phyloP scores from a whole-genome alignment of 805 yeast species.

The Tetrapisispora pingtungensis region DNA sequence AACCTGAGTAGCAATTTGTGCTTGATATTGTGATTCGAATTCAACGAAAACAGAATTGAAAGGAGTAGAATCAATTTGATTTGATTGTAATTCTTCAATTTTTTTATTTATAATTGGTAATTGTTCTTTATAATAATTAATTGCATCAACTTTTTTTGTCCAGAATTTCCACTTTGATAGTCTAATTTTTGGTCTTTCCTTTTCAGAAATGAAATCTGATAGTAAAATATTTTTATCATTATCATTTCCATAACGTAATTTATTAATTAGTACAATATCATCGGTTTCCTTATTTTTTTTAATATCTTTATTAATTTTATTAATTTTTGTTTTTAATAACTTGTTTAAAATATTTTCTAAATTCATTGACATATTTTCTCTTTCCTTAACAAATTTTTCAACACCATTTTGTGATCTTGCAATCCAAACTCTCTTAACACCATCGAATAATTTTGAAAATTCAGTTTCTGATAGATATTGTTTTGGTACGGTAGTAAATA shows the following conservation, averaged over 20 bases:
- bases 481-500: slow-evolving; percentile 77
- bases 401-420: slow-evolving; percentile 54
- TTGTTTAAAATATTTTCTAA: slow-evolving; percentile 60
- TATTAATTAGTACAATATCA: not conserved
- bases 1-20: slow-evolving; percentile 62
- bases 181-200: slow-evolving; percentile 56
- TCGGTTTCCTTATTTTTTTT: slow-evolving; percentile 35
- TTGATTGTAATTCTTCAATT: slow-evolving; percentile 44
- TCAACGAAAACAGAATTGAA: slow-evolving; percentile 75
- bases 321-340: slow-evolving; percentile 52
- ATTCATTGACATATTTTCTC: slow-evolving; percentile 48
- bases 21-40: slow-evolving; percentile 64
- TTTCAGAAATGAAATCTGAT: slow-evolving; percentile 48
- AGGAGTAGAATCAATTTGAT: slow-evolving; percentile 41
- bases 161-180: slow-evolving; percentile 22
- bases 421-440: slow-evolving; percentile 75
- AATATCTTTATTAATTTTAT: slow-evolving; percentile 53
- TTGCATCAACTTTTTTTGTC: slow-evolving; percentile 57
- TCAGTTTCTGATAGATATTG: slow-evolving; percentile 62
- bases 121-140: slow-evolving; percentile 45
- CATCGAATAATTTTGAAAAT: slow-evolving; percentile 65
- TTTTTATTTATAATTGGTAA: slow-evolving; percentile 50
- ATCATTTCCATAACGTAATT: not conserved
- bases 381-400: slow-evolving; percentile 43
- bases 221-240: not conserved